A percentile compares a stretch with the other conserved stretches of the same genome.
These are phyloP conservation scores for Heterococcus sp. DNA, from an alignment of 108 stramenopile genomes.

Conservation along the genomic window DNA sequence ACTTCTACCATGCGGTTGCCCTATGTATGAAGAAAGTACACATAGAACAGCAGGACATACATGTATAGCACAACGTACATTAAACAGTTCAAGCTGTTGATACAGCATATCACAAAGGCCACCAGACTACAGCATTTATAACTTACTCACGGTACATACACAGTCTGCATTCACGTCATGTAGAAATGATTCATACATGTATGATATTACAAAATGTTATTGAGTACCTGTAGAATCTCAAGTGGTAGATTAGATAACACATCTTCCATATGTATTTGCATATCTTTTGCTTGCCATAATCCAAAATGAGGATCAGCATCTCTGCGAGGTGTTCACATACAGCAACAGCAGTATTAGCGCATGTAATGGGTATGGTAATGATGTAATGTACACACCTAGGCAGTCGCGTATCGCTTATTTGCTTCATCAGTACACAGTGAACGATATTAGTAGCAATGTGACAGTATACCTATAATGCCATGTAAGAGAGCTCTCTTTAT, in stretches of 20 bases:
- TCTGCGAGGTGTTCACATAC: no score
- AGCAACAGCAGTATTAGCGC: no score
- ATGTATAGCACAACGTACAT: background rate
- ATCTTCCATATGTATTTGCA: conserved; percentile 53
- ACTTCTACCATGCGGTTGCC: conserved; percentile 51
- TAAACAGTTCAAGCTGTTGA: background rate
- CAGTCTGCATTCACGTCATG: background rate
- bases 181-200: background rate
- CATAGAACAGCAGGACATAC: background rate
- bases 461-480: conserved; percentile 51
- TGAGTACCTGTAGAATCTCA: conserved; percentile 40
- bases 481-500: conserved; percentile 43
- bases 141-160: background rate
- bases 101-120: background rate
- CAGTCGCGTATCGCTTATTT: no score
- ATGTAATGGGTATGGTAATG: no score
- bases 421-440: no score
- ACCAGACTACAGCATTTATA: background rate
- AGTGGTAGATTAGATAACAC: conserved; percentile 42
- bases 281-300: conserved; percentile 50
- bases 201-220: background rate
- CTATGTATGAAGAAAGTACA: background rate
- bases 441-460: no score
- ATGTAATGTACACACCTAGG: no score
- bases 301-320: conserved; percentile 41